Percentiles rank a stretch among this genome's conserved stretches.
Conservation (phyloP, 2,329 filamentous ascomycete species). For the Raffaelea deltoideospora region DNA sequence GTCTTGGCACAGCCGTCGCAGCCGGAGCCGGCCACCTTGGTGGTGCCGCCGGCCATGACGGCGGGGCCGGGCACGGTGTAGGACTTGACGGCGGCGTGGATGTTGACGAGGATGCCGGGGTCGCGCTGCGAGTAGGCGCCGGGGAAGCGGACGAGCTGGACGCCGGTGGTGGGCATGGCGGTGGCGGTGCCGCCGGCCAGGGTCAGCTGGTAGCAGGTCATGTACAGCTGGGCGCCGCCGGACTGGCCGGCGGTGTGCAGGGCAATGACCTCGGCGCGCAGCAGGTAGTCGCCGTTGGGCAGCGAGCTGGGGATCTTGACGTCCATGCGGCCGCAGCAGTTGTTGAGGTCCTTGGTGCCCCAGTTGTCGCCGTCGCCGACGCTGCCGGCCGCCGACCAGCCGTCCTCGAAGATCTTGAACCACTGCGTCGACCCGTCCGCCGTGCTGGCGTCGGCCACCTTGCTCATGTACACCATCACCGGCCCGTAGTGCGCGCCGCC, state of each 20-base stretch:
- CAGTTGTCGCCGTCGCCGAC: constrained; percentile 20
- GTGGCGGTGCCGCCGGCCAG: constrained; percentile 12
- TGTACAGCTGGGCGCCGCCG: constrained; percentile 16
- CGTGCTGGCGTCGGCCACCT: constrained; percentile 25
- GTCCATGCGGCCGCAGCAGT: constrained; percentile 18
- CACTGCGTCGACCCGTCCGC: constrained; percentile 23
- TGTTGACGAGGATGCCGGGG: constrained; percentile 26
- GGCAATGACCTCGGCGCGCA: constrained; percentile 28
- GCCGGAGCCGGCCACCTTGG: constrained; percentile 19
- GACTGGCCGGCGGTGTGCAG: constrained; percentile 20
- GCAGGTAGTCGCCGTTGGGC: constrained; percentile 19
- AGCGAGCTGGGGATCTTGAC: constrained; percentile 13
- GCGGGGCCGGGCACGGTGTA: constrained; percentile 25
- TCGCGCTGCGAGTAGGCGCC: constrained; percentile 23
- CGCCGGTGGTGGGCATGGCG: constrained; percentile 5
- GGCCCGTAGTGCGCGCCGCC: constrained; percentile 33
- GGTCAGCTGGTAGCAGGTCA: constrained; percentile 16
- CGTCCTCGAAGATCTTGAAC: constrained; percentile 32
- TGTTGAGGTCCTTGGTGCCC: constrained; percentile 19
- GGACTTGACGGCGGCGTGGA: constrained; percentile 20
- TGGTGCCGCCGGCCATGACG: constrained; percentile 19
- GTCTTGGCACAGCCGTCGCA: constrained; percentile 21
- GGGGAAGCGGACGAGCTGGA: constrained; percentile 16
- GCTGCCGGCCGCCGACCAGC: constrained; percentile 16
- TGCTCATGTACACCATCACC: constrained; percentile 27